A percentile compares a stretch with the other conserved stretches of the same genome.
phyloP scores from a whole-genome alignment of 768 basidiomycete species.

The Lentinula edodes region DNA sequence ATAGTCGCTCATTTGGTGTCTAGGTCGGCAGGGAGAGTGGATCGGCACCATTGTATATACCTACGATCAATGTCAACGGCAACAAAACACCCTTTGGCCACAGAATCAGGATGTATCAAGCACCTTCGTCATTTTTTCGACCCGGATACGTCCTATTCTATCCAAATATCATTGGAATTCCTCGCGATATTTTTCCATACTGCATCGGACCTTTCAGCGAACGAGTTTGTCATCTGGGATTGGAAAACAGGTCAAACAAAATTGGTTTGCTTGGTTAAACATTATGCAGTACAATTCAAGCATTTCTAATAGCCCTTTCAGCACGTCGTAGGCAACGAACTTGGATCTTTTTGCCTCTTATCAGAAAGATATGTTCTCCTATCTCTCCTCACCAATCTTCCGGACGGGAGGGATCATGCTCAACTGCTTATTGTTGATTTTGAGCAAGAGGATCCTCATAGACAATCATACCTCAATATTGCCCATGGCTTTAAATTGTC shows the following conservation, averaged over 20 bases:
- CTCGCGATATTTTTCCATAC: conserved; percentile 43
- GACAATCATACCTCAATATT: conserved; percentile 22
- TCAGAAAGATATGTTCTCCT: conserved; percentile 34
- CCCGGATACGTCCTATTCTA: conserved; percentile 29
- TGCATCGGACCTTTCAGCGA: conserved; percentile 12
- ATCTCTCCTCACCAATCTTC: conserved; percentile 19
- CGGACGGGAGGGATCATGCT: conserved; percentile 18
- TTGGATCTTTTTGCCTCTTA: conserved; percentile 38
- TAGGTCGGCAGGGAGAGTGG: neutral
- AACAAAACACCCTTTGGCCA: conserved; percentile 38
- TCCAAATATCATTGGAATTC: conserved; percentile 52
- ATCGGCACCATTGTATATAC: conserved; percentile 31
- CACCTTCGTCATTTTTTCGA: conserved; percentile 15
- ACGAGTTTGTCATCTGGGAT: conserved; percentile 57
- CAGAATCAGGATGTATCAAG: conserved; percentile 25
- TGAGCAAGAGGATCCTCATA: conserved; percentile 21
- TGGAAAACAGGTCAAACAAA: conserved; percentile 54
- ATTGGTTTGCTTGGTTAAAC: conserved; percentile 34
- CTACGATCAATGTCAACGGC: conserved; percentile 41
- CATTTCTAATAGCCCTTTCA: conserved; percentile 6
- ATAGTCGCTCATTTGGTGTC: conserved; percentile 1
- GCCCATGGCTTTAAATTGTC: conserved; percentile 32
- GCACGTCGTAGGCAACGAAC: conserved; percentile 23
- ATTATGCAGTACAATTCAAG: neutral
- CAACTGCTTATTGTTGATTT: conserved; percentile 37